Percentiles rank a stretch among this genome's conserved stretches.
phyloP scores from a whole-genome alignment of 352 stramenopile genomes.

The Phytopythium chamaehyphon region DNA sequence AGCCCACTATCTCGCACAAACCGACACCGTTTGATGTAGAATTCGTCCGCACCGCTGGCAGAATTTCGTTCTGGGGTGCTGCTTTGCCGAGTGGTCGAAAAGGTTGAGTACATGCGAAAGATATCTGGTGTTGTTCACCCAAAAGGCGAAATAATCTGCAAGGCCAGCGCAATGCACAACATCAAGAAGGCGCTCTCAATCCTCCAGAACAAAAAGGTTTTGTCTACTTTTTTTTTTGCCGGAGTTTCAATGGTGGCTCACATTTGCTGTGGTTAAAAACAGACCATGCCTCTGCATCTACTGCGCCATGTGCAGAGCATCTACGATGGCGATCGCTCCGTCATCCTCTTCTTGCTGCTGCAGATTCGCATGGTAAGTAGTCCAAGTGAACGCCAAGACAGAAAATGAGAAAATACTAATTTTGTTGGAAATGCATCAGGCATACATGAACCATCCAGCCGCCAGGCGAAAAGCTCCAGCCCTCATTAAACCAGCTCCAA shows the following conservation, averaged over 20 bases:
- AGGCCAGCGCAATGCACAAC: conserved; percentile 67
- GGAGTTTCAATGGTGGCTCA: too few relatives aligned
- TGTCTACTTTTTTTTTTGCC: too few relatives aligned
- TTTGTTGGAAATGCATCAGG: neutral
- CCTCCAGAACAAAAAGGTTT: conserved; percentile 67
- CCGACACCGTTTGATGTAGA: conserved; percentile 19
- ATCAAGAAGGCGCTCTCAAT: conserved; percentile 61
- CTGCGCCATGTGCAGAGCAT: conserved; percentile 36
- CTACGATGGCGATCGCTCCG: conserved; percentile 22
- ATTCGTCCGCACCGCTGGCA: conserved; percentile 14
- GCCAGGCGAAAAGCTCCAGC: neutral
- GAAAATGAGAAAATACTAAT: neutral
- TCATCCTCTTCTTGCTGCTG: conserved; percentile 36
- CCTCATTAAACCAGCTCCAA: too few relatives aligned
- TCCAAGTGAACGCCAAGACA: neutral
- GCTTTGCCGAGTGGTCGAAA: conserved; percentile 62
- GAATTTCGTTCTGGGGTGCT: conserved; percentile 64
- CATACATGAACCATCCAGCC: neutral
- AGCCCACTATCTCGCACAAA: too few relatives aligned
- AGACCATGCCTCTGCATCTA: conserved; percentile 52
- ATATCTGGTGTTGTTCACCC: conserved; percentile 30
- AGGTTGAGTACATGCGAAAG: conserved; percentile 58
- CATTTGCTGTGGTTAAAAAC: too few relatives aligned
- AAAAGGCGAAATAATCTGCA: conserved; percentile 16
- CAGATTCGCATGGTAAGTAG: conserved; percentile 39